Conservation (phyloP, 257 asterid genomes). For the Paraleonurus japonicus region DNA sequence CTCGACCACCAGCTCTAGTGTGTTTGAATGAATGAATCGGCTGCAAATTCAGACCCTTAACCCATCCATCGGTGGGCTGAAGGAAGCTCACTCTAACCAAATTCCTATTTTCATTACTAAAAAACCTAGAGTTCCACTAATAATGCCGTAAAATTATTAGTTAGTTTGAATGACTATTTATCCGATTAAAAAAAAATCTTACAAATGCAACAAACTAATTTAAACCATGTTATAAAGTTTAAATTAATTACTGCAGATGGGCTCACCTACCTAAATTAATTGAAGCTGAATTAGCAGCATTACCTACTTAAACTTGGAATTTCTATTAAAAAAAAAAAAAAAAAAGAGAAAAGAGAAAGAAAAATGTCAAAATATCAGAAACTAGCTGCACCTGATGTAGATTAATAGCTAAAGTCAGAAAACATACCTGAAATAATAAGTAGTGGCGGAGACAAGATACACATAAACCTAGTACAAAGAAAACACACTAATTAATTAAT, state of each 20-base stretch:
- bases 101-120: no score
- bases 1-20: not conserved
- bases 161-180: no score
- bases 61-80: conserved; percentile 68
- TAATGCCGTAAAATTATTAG: no score
- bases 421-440: not conserved
- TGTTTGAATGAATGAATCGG: conserved; percentile 83
- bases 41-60: conserved; percentile 60
- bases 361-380: no score
- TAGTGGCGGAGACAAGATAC: conserved; percentile 19
- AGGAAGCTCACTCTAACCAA: conserved; percentile 47
- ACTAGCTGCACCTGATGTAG: not conserved
- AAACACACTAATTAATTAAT: not conserved
- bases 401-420: not conserved
- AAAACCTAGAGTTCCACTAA: no score
- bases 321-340: not conserved
- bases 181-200: no score
- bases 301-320: not conserved
- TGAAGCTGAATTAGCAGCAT: not conserved
- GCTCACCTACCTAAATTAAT: not conserved
- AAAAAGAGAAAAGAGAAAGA: not conserved
- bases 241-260: not conserved
- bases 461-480: conserved; percentile 4
- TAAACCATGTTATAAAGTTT: no score
- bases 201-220: no score